Base-by-base conservation (phyloP, 2,329 filamentous ascomycete genomes). In the Venturiaceae sp. region DNA sequence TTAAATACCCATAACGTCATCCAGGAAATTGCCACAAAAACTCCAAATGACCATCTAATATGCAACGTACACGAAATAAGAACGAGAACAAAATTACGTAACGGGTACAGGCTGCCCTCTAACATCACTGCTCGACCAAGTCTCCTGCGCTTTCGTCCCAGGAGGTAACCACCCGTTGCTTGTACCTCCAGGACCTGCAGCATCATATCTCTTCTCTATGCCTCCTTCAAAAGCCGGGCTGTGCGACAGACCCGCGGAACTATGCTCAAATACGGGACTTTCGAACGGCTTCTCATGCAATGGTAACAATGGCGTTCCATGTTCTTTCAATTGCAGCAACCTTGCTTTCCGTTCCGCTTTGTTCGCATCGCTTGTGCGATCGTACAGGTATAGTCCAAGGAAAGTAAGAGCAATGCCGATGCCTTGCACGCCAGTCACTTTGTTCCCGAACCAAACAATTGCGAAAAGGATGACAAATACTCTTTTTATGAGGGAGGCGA, bases 401-500 rank as follows among this genome's bases (percentile, higher is more conserved):
- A 96, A 96, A 0, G 94, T 99, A 50, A 99, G 82, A 3, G 75
- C 82, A 66, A 99, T 96, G 16, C 94, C 94, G 44, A 88, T 78
- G 1, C 84, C 90, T 72, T 99, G 94, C 16, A 95, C 72, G 16
- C 79, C 80, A 5, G 90, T 96, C 33, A 94, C 96, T 1, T 87
- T 83, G 71, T 86, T 96, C 63, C 90, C 87, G 74, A 97, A 99
- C 94, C 94, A 99, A 64, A 97, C 76, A 62, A 99, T 92, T 6
- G 94, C 91, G 65, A 96, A 87, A 60, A 94, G 83, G 66, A 99
- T 96, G 67, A 99, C 92, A 68, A 96, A 96, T 13, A 99, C 94
- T 53, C 94, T 87, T 76, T 99, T 99, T 73, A 99, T 94, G 62
- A 99, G 78, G 59, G 88, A 95, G 36, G 94, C 94, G 37, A 99